Evolutionary conservation across 768 basidiomycete genomes (phyloP).

Genomic region (Vararia minispora): DNA sequence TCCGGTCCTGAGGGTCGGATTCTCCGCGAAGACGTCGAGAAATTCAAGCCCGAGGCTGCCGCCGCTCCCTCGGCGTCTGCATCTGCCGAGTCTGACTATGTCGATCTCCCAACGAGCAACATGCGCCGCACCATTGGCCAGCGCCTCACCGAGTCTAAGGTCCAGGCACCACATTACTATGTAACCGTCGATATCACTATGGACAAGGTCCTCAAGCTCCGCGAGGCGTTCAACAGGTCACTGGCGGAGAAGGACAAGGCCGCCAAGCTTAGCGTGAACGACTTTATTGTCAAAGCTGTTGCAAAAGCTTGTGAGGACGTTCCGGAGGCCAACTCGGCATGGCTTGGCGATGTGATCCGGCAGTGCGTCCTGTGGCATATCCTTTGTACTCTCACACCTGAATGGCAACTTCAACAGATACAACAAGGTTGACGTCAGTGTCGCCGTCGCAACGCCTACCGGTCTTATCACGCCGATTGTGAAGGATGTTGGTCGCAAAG

Average conservation of each 20-base stretch:
- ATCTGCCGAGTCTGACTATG: conserved; percentile 53
- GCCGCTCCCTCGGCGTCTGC: conserved; percentile 37
- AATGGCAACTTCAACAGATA: conserved; percentile 39
- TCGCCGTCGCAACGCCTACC: conserved; percentile 92
- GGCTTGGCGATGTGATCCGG: conserved; percentile 92
- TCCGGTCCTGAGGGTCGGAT: conserved; percentile 92
- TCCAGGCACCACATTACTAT: conserved; percentile 95
- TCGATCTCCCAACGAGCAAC: conserved; percentile 82
- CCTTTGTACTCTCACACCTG: not conserved
- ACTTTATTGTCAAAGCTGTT: conserved; percentile 94
- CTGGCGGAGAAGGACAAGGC: conserved; percentile 79
- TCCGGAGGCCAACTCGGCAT: conserved; percentile 95
- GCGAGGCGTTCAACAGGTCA: conserved; percentile 92
- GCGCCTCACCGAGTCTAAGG: conserved; percentile 87
- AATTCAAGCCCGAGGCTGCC: conserved; percentile 51
- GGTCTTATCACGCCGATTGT: conserved; percentile 98
- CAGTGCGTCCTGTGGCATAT: conserved; percentile 47
- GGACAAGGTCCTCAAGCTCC: conserved; percentile 90
- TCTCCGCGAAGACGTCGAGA: conserved; percentile 89
- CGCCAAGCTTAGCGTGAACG: conserved; percentile 93
- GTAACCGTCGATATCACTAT: conserved; percentile 91
- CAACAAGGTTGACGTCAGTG: conserved; percentile 93
- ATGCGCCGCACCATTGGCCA: conserved; percentile 92
- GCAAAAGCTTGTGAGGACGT: conserved; percentile 88
- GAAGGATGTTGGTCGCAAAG: conserved; percentile 87